Percentiles rank a stretch among this genome's conserved stretches.
These are phyloP conservation scores for Cymodocea nodosa DNA, from an alignment of 116 monocot genomes.

Conservation along the genomic window DNA sequence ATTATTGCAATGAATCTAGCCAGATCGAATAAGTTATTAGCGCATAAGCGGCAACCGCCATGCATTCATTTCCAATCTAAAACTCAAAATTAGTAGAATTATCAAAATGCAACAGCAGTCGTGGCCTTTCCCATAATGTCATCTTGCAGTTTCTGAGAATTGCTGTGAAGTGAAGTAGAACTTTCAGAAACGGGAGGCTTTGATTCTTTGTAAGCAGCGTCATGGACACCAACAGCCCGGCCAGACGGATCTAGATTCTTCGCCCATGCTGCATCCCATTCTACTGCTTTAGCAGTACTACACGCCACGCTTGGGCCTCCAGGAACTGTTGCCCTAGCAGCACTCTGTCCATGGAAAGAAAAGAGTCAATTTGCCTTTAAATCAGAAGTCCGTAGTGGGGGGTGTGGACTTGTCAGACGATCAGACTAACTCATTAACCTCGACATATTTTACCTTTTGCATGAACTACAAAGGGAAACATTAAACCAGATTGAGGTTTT, in stretches of 20 bases:
- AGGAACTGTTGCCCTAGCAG: slow-evolving; percentile 72
- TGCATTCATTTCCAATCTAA: neutral
- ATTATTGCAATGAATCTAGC: too few relatives aligned
- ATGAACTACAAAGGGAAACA: too few relatives aligned
- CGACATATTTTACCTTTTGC: too few relatives aligned
- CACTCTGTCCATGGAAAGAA: slow-evolving; percentile 35
- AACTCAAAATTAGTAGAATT: neutral
- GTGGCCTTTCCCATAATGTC: neutral
- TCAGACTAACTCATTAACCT: too few relatives aligned
- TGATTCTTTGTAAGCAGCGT: slow-evolving; percentile 43
- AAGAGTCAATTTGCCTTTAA: neutral
- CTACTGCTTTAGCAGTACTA: slow-evolving; percentile 86
- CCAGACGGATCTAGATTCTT: slow-evolving; percentile 84
- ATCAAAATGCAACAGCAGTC: slow-evolving; percentile 3
- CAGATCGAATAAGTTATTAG: too few relatives aligned
- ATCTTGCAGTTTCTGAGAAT: neutral
- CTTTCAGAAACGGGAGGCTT: slow-evolving; percentile 3
- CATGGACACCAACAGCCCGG: slow-evolving; percentile 77
- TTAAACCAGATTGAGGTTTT: too few relatives aligned
- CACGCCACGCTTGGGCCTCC: slow-evolving; percentile 87
- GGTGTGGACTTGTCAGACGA: too few relatives aligned
- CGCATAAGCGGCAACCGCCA: neutral
- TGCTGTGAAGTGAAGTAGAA: neutral
- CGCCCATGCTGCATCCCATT: slow-evolving; percentile 86
- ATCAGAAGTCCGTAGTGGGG: neutral